These are phyloP conservation scores for Caryocar brasiliense DNA, from an alignment of 441 rosid genomes.

Conservation along the genomic window DNA sequence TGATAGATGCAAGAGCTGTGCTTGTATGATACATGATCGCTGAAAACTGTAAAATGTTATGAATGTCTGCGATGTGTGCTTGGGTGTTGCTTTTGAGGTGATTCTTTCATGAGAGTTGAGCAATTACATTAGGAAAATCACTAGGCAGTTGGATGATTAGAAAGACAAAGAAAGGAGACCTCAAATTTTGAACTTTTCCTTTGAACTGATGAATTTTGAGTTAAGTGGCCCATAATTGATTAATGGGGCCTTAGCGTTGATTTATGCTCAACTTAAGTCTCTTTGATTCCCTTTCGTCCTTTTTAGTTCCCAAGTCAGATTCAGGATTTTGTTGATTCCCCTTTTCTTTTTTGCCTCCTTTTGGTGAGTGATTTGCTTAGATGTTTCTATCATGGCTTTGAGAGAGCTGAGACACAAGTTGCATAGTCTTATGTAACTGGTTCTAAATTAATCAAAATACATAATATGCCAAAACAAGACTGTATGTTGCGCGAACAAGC, in stretches of 20 bases:
- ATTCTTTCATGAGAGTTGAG: neutral
- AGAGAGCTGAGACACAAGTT: neutral
- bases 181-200: too few species aligned
- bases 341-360: neutral
- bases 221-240: neutral
- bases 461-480: too few species aligned
- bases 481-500: too few species aligned
- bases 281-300: constrained; percentile 1
- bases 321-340: neutral
- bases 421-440: neutral
- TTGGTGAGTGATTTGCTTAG: neutral
- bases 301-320: constrained; percentile 11
- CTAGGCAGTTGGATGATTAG: neutral
- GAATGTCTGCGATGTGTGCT: too few species aligned
- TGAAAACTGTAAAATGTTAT: too few species aligned
- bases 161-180: neutral
- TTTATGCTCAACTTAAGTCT: constrained; percentile 4
- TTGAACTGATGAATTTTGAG: too few species aligned
- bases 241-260: constrained; percentile 5
- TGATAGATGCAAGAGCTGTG: too few species aligned
- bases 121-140: neutral
- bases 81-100: neutral
- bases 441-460: too few species aligned
- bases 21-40: too few species aligned
- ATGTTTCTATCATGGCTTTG: constrained; percentile 1